Conservation (phyloP, 345 rosid genomes). For the Noccaea bulbosa region DNA sequence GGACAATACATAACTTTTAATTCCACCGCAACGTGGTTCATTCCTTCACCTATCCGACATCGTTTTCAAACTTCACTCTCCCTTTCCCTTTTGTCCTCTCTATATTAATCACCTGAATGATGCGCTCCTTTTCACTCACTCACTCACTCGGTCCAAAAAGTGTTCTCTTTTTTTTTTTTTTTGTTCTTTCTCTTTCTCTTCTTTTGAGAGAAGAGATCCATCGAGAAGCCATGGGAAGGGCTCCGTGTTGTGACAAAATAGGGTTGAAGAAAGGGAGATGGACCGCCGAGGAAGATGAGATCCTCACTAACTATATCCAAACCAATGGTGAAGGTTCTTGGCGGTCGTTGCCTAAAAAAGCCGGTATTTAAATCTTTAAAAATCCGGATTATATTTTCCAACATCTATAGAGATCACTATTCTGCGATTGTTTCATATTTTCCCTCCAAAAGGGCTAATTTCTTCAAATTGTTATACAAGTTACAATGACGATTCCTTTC, state of each 20-base stretch:
- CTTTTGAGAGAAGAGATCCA: conserved; percentile 2
- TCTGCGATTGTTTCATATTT: not conserved
- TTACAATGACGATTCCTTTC: not conserved
- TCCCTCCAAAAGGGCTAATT: not conserved
- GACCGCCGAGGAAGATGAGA: conserved; percentile 83
- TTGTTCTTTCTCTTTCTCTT: conserved; percentile 12
- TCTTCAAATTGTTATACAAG: not conserved
- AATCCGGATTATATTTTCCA: not conserved
- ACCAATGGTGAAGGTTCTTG: conserved; percentile 85
- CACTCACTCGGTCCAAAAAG: conserved; percentile 37
- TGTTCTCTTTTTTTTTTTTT: conserved; percentile 10
- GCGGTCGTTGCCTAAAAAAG: conserved; percentile 85
- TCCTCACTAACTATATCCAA: conserved; percentile 63
- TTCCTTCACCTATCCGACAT: conserved; percentile 36
- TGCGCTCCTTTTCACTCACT: conserved; percentile 27
- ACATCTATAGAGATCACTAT: not conserved
- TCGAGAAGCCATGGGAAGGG: conserved; percentile 65
- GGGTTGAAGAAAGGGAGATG: conserved; percentile 89
- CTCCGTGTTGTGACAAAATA: conserved; percentile 87
- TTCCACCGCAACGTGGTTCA: conserved; percentile 45
- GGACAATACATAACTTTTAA: conserved; percentile 35
- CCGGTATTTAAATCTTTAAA: conserved; percentile 51
- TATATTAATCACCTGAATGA: conserved; percentile 39
- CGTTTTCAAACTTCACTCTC: conserved; percentile 34
- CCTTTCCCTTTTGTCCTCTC: conserved; percentile 40